Evolutionary conservation across 306 rosid genomes (phyloP).

Genomic region (Lithocarpus polystachyus): DNA sequence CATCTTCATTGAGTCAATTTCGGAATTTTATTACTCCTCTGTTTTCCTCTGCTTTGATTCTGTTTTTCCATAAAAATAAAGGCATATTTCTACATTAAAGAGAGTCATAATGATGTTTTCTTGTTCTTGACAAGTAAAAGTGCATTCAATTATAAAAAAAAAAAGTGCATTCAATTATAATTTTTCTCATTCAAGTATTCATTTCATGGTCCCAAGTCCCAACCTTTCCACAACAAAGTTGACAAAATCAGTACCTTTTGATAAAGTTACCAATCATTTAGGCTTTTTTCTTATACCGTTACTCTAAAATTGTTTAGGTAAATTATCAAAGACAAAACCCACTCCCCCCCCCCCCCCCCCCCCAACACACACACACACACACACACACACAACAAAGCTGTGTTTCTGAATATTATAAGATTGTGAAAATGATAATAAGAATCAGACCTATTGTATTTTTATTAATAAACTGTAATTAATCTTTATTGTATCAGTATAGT

Average conservation of each 20-base stretch:
- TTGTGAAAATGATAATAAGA: background rate
- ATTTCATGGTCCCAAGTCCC: background rate
- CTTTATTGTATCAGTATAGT: background rate
- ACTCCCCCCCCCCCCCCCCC: too few species aligned
- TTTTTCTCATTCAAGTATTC: conserved; percentile 1
- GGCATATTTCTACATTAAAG: background rate
- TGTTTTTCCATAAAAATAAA: background rate
- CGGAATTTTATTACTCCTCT: background rate
- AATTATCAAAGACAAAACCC: background rate
- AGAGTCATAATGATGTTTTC: background rate
- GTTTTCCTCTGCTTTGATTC: background rate
- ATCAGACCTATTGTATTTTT: too few species aligned
- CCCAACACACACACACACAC: too few species aligned
- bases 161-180: background rate
- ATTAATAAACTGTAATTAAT: background rate
- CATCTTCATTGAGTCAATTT: background rate
- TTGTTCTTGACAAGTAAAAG: background rate
- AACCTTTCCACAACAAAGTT: conserved; percentile 7
- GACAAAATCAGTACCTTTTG: conserved; percentile 14
- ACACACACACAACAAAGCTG: too few species aligned
- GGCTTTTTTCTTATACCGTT: conserved; percentile 7
- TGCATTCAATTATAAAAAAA: background rate
- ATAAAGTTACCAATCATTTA: conserved; percentile 38
- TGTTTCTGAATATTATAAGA: background rate
- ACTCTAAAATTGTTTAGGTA: background rate